phyloP scores from a whole-genome alignment of 1,284 basidiomycete genomes.

The Heterobasidion annosum region DNA sequence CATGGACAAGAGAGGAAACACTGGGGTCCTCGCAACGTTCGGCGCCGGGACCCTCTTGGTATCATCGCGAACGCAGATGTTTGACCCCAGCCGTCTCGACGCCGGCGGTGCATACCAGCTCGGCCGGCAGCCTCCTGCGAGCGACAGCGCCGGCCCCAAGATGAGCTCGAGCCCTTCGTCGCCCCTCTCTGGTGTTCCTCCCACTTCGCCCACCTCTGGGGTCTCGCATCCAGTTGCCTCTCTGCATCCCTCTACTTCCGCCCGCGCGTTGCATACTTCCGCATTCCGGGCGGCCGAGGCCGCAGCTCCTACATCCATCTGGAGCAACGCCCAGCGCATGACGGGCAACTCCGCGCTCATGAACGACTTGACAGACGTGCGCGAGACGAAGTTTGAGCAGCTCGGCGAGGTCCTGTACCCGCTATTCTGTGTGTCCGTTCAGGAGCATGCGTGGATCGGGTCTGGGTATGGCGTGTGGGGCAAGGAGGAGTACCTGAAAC shows the following conservation, averaged over 20 bases:
- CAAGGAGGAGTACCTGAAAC: slow-evolving; percentile 81
- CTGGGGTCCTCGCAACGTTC: slow-evolving; percentile 79
- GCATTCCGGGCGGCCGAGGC: slow-evolving; percentile 3
- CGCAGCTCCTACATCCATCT: slow-evolving; percentile 1
- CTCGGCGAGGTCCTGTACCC: slow-evolving; percentile 61
- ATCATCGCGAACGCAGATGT: slow-evolving; percentile 13
- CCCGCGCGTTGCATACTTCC: slow-evolving; percentile 14
- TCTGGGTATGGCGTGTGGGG: slow-evolving; percentile 92
- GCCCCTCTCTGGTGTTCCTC: slow-evolving; percentile 5
- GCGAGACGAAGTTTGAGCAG: slow-evolving; percentile 6
- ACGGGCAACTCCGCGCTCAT: not conserved
- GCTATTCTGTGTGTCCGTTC: slow-evolving; percentile 77
- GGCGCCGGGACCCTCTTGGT: slow-evolving; percentile 88
- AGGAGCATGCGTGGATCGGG: slow-evolving; percentile 89
- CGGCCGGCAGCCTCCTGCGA: not conserved
- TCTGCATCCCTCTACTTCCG: slow-evolving; percentile 17
- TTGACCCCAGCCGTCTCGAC: slow-evolving; percentile 26
- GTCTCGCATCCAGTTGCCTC: slow-evolving; percentile 14
- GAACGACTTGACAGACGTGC: not conserved
- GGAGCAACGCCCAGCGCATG: not conserved
- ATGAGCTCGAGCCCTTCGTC: not conserved
- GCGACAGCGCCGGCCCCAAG: not conserved
- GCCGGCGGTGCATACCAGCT: slow-evolving; percentile 12
- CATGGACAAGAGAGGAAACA: slow-evolving; percentile 51
- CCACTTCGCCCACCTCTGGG: slow-evolving; percentile 25